Conservation (phyloP, 805 yeast species). For the Candida golubevii region DNA sequence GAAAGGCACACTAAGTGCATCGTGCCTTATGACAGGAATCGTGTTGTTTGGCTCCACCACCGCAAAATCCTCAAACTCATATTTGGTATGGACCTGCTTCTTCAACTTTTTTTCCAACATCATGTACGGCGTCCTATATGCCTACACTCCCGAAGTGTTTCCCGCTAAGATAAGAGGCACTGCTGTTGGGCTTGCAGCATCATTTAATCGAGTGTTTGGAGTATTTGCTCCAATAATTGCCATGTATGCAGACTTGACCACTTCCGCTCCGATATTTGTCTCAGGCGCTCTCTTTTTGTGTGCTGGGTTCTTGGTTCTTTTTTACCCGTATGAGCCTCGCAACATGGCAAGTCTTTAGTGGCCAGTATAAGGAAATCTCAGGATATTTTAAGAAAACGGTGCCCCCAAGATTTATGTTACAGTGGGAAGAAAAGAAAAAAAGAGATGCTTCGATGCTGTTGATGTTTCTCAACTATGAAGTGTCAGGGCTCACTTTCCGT, state of each 20-base stretch:
- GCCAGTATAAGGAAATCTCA: too few species aligned
- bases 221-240: slow-evolving; percentile 56
- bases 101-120: slow-evolving; percentile 47
- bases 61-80: slow-evolving; percentile 47
- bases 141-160: slow-evolving; percentile 63
- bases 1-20: slow-evolving; percentile 29
- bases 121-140: slow-evolving; percentile 51
- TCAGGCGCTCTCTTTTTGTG: slow-evolving; percentile 52
- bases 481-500: too few species aligned
- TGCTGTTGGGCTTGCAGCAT: slow-evolving; percentile 58
- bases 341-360: slow-evolving; percentile 16
- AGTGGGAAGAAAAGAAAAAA: too few species aligned
- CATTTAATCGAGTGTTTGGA: slow-evolving; percentile 49
- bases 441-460: too few species aligned
- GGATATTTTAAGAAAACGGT: too few species aligned
- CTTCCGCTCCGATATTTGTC: slow-evolving; percentile 58
- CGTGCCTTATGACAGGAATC: slow-evolving; percentile 52
- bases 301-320: slow-evolving; percentile 33
- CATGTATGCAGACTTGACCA: slow-evolving; percentile 50
- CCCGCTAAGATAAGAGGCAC: slow-evolving; percentile 49
- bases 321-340: slow-evolving; percentile 49
- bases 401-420: too few species aligned
- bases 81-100: slow-evolving; percentile 46
- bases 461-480: too few species aligned
- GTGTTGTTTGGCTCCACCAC: slow-evolving; percentile 61